Percentiles rank a stretch among this genome's conserved stretches.
Evolutionary conservation across 2,329 filamentous ascomycete genomes (phyloP).

Genomic region (Xylaria sp.): DNA sequence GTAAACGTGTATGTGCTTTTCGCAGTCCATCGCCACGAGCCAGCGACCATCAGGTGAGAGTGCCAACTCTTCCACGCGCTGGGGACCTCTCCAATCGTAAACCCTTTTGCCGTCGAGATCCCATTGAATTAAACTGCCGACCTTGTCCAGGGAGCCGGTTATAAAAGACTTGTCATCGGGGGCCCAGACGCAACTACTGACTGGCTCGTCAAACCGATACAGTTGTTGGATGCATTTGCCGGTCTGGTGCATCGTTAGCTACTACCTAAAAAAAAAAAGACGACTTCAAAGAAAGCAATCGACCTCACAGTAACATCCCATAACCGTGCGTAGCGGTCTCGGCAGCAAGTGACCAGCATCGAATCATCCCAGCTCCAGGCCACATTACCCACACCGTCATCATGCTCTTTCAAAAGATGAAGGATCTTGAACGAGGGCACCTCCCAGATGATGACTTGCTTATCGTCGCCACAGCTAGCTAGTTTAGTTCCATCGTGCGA

Average conservation of each 20-base stretch:
- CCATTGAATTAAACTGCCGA: slow-evolving; percentile 76
- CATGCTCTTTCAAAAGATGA: slow-evolving; percentile 72
- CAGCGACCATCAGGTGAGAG: slow-evolving; percentile 82
- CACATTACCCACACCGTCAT: slow-evolving; percentile 78
- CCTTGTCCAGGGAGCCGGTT: slow-evolving; percentile 77
- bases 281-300: background rate
- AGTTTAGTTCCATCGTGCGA: slow-evolving; percentile 86
- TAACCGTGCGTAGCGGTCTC: slow-evolving; percentile 76
- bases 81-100: slow-evolving; percentile 73
- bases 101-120: slow-evolving; percentile 69
- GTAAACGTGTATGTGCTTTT: slow-evolving; percentile 80
- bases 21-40: slow-evolving; percentile 80
- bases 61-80: slow-evolving; percentile 86
- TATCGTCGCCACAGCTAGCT: slow-evolving; percentile 82
- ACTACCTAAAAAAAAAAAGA: background rate
- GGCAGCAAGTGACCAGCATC: slow-evolving; percentile 84
- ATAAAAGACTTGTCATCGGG: slow-evolving; percentile 81
- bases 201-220: slow-evolving; percentile 80
- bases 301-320: slow-evolving; percentile 75
- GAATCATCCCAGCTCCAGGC: slow-evolving; percentile 93
- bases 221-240: slow-evolving; percentile 72
- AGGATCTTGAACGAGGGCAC: slow-evolving; percentile 74
- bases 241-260: slow-evolving; percentile 57
- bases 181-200: slow-evolving; percentile 91
- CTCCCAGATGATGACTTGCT: slow-evolving; percentile 83